Percentiles rank a stretch among this genome's conserved stretches.
Conservation (phyloP, 345 rosid species). For the Odontarrhena argentea region DNA sequence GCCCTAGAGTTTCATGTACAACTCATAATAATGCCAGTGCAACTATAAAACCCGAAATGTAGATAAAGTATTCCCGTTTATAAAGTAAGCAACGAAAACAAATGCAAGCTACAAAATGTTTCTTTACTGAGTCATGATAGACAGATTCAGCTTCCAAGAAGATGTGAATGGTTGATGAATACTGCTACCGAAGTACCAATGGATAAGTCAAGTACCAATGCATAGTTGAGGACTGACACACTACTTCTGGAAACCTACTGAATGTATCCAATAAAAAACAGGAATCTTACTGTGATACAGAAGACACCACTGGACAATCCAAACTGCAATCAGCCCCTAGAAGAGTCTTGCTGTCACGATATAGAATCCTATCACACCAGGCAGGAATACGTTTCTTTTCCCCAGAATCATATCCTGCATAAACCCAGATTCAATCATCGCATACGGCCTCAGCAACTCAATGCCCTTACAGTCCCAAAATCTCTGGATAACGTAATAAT, state of each 20-base stretch:
- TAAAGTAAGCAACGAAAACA: background rate
- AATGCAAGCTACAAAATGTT: background rate
- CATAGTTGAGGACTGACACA: background rate
- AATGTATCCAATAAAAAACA: background rate
- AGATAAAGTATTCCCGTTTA: background rate
- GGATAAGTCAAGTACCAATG: background rate
- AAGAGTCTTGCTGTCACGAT: slow-evolving; percentile 60
- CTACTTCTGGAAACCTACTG: slow-evolving; percentile 1
- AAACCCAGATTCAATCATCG: slow-evolving; percentile 16
- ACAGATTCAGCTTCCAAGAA: background rate
- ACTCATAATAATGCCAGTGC: background rate
- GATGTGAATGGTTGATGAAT: background rate
- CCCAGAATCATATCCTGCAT: slow-evolving; percentile 77
- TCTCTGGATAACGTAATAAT: background rate
- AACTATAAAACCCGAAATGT: background rate
- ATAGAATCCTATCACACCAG: slow-evolving; percentile 84
- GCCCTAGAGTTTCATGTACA: background rate
- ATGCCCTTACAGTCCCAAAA: background rate
- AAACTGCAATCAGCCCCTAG: slow-evolving; percentile 60
- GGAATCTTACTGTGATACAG: slow-evolving; percentile 57
- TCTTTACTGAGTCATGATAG: slow-evolving; percentile 1
- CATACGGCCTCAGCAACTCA: background rate
- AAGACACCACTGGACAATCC: slow-evolving; percentile 68
- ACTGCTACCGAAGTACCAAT: background rate
- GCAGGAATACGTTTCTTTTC: slow-evolving; percentile 89